Base-by-base conservation (phyloP, 176 grass and related monocot genomes). In the Musa beccarii region DNA sequence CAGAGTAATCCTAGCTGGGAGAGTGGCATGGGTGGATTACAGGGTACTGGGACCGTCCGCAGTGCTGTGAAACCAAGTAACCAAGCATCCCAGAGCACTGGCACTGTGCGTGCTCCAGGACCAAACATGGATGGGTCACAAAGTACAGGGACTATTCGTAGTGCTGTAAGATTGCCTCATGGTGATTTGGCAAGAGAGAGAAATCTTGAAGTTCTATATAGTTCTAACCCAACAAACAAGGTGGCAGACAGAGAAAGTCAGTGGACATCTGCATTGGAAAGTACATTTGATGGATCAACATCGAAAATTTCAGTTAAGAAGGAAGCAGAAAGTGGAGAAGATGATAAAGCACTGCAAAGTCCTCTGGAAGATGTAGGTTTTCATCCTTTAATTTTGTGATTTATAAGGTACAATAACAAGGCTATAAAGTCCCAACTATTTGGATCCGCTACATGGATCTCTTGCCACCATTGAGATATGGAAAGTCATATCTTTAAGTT, bases 281-380 rank as follows among this genome's bases (percentile, higher is more conserved):
- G 75, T 85, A 71, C 61, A 70, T 87, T 78, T 81, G 87, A 83
- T 79, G 90, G 81, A 53, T 83, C 80, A 28, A 28, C 75, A 8
- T 66, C 70, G 65, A 49, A 78, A 76, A 87, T 56, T 76, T 75
- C 85, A 66, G 84, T 77, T 61, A 80, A 53, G 16, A 83, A 78
- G 83, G 90, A 83, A 75, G 55, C 63, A 50, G 81, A 85, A 49
- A 87, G 8, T 66, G 86, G 84, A 79, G 62, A 73, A 63, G 79
- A 73, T 73, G 49, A 73, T 74, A 78, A 74, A 59, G 82, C 72
- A 71, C 56, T 76, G 75, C 84, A 86, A 80, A 84, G 72, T 85
- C 84, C 86, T 83, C 83, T 83, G 59, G 91, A 99, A 86, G 87
- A 99, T 62, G 96, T 99, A 83, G 81, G 81, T 81, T 85, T 64